Evolutionary conservation across 1,139 yeast species (phyloP).

Genomic region (Geotrichum macrosporum): DNA sequence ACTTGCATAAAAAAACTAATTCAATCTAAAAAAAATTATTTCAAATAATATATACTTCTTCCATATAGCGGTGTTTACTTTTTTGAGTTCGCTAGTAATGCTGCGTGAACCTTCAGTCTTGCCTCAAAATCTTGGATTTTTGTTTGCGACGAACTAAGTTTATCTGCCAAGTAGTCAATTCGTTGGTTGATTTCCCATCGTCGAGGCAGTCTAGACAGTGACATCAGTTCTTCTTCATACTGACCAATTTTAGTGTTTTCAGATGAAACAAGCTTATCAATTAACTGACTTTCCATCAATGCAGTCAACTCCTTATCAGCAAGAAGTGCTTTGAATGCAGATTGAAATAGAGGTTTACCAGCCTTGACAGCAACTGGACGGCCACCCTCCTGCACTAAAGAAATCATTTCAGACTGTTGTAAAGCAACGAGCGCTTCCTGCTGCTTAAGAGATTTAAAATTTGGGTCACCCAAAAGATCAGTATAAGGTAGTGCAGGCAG

Average conservation of each 20-base stretch:
- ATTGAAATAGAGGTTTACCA: conserved; percentile 79
- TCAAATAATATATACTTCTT: not conserved
- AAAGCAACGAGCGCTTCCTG: conserved; percentile 58
- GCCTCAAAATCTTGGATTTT: conserved; percentile 46
- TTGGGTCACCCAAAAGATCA: conserved; percentile 39
- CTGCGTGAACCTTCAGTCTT: conserved; percentile 19
- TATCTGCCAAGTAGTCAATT: conserved; percentile 58
- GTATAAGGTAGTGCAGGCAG: conserved; percentile 8
- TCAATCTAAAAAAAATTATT: too few relatives aligned
- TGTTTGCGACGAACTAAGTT: conserved; percentile 47
- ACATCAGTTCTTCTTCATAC: conserved; percentile 67
- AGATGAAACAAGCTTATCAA: conserved; percentile 49
- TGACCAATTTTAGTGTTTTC: conserved; percentile 63
- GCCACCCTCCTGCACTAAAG: conserved; percentile 69
- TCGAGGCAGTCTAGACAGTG: conserved; percentile 49
- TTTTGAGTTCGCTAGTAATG: conserved; percentile 6
- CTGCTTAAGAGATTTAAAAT: conserved; percentile 56
- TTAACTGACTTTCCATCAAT: conserved; percentile 60
- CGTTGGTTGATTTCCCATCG: conserved; percentile 54
- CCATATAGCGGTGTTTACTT: not conserved
- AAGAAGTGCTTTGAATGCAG: conserved; percentile 69
- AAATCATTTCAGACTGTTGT: conserved; percentile 73
- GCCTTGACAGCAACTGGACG: conserved; percentile 61
- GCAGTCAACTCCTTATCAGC: conserved; percentile 54
- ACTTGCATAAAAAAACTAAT: not conserved